A percentile compares a stretch with the other conserved stretches of the same genome.
phyloP scores from a whole-genome alignment of 2,329 filamentous ascomycete species.

The Corinectria fuckeliana region DNA sequence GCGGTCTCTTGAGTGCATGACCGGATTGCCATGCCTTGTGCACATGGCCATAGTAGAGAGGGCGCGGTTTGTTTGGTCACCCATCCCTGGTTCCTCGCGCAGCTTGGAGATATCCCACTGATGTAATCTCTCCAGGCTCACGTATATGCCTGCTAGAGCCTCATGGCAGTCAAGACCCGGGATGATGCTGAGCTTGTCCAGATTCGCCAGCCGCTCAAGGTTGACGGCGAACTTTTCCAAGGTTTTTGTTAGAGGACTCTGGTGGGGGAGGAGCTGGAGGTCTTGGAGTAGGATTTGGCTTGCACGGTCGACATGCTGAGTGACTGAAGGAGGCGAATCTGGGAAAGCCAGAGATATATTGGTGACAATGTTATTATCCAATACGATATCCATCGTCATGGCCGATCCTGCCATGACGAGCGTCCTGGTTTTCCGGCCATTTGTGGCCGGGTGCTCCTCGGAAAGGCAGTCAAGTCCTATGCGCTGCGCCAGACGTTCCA shows the following conservation, averaged over 20 bases:
- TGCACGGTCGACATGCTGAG: conserved; percentile 66
- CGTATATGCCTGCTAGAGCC: conserved; percentile 75
- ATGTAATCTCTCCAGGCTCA: conserved; percentile 72
- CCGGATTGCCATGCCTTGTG: conserved; percentile 71
- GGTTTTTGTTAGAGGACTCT: conserved; percentile 72
- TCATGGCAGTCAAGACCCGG: conserved; percentile 78
- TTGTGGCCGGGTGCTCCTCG: conserved; percentile 57
- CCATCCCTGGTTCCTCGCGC: conserved; percentile 54
- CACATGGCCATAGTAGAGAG: conserved; percentile 69
- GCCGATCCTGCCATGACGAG: conserved; percentile 68
- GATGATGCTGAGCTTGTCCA: conserved; percentile 75
- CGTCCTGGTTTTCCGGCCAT: conserved; percentile 57
- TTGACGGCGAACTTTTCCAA: conserved; percentile 75
- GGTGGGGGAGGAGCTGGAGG: conserved; percentile 63
- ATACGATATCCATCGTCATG: conserved; percentile 67
- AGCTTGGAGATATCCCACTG: conserved; percentile 70
- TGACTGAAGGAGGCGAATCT: conserved; percentile 63
- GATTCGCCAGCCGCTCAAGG: conserved; percentile 69
- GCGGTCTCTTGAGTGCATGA: conserved; percentile 71
- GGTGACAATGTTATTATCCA: conserved; percentile 67
- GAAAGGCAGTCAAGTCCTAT: conserved; percentile 71
- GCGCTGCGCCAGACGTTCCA: conserved; percentile 73
- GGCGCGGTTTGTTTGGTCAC: conserved; percentile 54
- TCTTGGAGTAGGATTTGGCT: conserved; percentile 70
- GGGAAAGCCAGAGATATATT: conserved; percentile 69